phyloP scores from a whole-genome alignment of 768 basidiomycete species.

The Imleria badia region DNA sequence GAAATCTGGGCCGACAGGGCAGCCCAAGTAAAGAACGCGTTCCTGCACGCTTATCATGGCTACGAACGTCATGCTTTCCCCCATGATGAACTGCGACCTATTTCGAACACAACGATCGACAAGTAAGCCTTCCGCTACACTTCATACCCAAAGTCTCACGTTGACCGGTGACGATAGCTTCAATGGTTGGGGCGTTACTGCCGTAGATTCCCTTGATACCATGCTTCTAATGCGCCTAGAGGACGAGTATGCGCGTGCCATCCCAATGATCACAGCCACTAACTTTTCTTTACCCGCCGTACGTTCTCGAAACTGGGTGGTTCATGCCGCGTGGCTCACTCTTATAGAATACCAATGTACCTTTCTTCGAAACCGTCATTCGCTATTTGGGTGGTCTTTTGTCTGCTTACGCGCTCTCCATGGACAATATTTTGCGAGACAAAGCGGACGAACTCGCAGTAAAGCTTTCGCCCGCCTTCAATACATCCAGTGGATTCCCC shows the following conservation, averaged over 20 bases:
- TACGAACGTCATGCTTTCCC: conserved; percentile 63
- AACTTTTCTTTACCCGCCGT: conserved; percentile 52
- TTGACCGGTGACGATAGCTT: conserved; percentile 45
- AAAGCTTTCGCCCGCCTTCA: conserved; percentile 71
- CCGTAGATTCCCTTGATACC: conserved; percentile 83
- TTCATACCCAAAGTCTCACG: not conserved
- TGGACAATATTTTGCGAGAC: conserved; percentile 57
- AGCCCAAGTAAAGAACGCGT: conserved; percentile 56
- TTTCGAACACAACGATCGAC: conserved; percentile 46
- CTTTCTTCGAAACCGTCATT: conserved; percentile 86
- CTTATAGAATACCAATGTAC: conserved; percentile 35
- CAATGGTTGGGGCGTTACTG: conserved; percentile 78
- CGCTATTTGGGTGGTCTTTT: conserved; percentile 88
- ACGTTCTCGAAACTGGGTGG: conserved; percentile 12
- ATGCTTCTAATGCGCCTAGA: conserved; percentile 79
- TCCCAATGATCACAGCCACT: conserved; percentile 49
- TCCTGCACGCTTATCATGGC: conserved; percentile 64
- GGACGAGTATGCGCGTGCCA: conserved; percentile 65
- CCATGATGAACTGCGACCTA: conserved; percentile 60
- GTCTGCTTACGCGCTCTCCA: conserved; percentile 76
- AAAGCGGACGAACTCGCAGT: conserved; percentile 78
- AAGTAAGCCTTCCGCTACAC: conserved; percentile 41
- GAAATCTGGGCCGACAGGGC: conserved; percentile 54
- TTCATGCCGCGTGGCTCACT: not conserved
- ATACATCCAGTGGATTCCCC: conserved; percentile 69